These are phyloP conservation scores for Fusarium mangiferae DNA, from an alignment of 2,329 filamentous ascomycete genomes.

Conservation along the genomic window DNA sequence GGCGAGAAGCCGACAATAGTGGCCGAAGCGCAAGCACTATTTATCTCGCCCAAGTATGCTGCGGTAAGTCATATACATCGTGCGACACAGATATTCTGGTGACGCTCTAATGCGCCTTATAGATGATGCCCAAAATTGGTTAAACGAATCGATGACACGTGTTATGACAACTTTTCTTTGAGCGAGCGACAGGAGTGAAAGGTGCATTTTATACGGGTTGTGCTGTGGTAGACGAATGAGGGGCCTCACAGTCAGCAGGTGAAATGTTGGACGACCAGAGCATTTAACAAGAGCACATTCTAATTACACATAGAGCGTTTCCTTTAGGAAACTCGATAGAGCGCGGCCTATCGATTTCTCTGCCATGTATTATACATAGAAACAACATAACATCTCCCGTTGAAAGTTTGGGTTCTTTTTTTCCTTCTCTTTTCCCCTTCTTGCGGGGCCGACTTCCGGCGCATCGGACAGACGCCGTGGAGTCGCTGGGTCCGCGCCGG, in stretches of 20 bases:
- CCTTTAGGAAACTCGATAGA: not conserved
- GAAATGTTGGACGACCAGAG: not conserved
- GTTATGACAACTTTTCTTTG: slow-evolving; percentile 14
- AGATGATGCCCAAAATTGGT: slow-evolving; percentile 49
- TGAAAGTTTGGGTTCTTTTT: not conserved
- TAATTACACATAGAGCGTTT: slow-evolving; percentile 20
- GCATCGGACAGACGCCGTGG: slow-evolving; percentile 13
- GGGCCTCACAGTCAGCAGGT: not conserved
- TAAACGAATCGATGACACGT: slow-evolving; percentile 27
- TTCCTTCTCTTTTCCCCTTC: not conserved
- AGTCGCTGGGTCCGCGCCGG: slow-evolving; percentile 12
- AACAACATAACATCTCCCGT: not conserved
- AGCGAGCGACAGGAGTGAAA: slow-evolving; percentile 27
- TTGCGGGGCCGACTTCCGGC: slow-evolving; percentile 41
- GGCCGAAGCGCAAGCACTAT: slow-evolving; percentile 86
- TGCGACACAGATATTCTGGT: not conserved
- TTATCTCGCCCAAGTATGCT: slow-evolving; percentile 87
- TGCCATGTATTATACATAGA: not conserved
- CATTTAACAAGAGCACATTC: slow-evolving; percentile 6
- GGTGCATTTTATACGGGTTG: slow-evolving; percentile 12
- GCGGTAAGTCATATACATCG: slow-evolving; percentile 63
- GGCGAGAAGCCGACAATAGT: slow-evolving; percentile 73
- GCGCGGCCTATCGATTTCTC: not conserved
- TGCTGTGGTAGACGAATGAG: slow-evolving; percentile 6
- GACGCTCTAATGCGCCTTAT: not conserved